Evolutionary conservation across 2,329 filamentous ascomycete species (phyloP).

Genomic region (Aureobasidium sp.): DNA sequence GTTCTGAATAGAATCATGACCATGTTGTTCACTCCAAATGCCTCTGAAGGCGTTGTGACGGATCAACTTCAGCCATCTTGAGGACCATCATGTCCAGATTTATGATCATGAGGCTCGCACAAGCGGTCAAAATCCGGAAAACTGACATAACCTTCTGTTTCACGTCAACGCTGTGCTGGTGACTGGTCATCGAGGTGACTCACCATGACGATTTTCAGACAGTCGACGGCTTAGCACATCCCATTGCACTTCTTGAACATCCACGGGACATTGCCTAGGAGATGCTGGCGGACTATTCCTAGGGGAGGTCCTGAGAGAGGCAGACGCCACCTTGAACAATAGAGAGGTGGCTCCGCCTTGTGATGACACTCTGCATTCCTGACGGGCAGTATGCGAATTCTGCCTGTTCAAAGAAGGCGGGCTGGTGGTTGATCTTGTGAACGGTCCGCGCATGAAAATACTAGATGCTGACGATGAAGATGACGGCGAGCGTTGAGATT

Average conservation of each 20-base stretch:
- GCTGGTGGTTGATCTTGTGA: slow-evolving; percentile 23
- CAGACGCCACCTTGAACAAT: slow-evolving; percentile 12
- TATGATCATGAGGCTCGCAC: slow-evolving; percentile 6
- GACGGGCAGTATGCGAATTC: slow-evolving; percentile 24
- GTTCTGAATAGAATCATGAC: neutral
- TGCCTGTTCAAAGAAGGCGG: slow-evolving; percentile 25
- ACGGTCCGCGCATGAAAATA: slow-evolving; percentile 19
- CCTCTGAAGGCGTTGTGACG: neutral
- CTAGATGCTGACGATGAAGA: slow-evolving; percentile 5
- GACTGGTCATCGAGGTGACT: neutral
- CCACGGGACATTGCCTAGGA: slow-evolving; percentile 7
- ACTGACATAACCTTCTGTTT: slow-evolving; percentile 14
- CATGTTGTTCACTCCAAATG: neutral
- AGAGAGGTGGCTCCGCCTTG: slow-evolving; percentile 1
- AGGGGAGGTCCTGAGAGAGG: slow-evolving; percentile 3
- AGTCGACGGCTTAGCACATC: slow-evolving; percentile 13
- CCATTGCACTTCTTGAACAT: slow-evolving; percentile 9
- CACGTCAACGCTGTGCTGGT: neutral
- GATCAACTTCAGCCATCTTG: neutral
- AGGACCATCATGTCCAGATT: neutral
- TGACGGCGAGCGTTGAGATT: slow-evolving; percentile 10
- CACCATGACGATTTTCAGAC: slow-evolving; percentile 13
- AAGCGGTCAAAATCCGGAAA: slow-evolving; percentile 16
- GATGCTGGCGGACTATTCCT: slow-evolving; percentile 13
- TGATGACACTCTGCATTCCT: neutral